Conservation (phyloP, 352 stramenopile species). For the Peronospora destructor region DNA sequence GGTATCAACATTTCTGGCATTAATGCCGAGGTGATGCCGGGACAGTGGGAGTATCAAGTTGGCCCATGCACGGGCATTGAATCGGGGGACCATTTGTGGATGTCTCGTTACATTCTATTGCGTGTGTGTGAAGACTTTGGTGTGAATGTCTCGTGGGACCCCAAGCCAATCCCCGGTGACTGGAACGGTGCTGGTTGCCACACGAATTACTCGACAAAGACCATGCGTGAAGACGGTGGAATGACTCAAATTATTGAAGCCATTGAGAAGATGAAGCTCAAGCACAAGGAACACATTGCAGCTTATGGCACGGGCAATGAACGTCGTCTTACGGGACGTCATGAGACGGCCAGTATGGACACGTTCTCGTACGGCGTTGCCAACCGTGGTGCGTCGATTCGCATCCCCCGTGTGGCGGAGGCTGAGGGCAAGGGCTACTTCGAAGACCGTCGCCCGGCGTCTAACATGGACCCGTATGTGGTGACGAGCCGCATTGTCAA, state of each 20-base stretch:
- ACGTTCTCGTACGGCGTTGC: conserved; percentile 95
- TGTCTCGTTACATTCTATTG: conserved; percentile 95
- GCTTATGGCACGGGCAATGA: conserved; percentile 96
- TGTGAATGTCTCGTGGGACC: conserved; percentile 95
- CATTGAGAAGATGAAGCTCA: conserved; percentile 96
- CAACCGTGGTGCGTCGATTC: conserved; percentile 92
- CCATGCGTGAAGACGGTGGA: conserved; percentile 92
- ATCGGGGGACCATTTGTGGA: conserved; percentile 94
- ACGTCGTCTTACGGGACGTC: conserved; percentile 91
- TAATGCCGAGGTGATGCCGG: conserved; percentile 97
- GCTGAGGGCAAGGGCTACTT: conserved; percentile 90
- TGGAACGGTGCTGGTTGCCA: conserved; percentile 96
- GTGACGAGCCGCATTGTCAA: conserved; percentile 96
- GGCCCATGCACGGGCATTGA: conserved; percentile 95
- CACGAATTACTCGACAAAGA: conserved; percentile 96
- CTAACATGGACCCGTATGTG: conserved; percentile 98
- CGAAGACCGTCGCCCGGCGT: conserved; percentile 94
- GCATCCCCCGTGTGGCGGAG: conserved; percentile 89
- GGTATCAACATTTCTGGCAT: conserved; percentile 94
- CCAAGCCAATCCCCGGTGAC: conserved; percentile 96
- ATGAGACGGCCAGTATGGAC: conserved; percentile 95
- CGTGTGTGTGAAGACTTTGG: conserved; percentile 96
- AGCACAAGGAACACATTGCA: conserved; percentile 96
- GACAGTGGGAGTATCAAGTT: conserved; percentile 97
- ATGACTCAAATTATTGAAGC: conserved; percentile 93